Conservation (phyloP, 1,284 basidiomycete genomes). For the Austroboletus novae-zelandiae region DNA sequence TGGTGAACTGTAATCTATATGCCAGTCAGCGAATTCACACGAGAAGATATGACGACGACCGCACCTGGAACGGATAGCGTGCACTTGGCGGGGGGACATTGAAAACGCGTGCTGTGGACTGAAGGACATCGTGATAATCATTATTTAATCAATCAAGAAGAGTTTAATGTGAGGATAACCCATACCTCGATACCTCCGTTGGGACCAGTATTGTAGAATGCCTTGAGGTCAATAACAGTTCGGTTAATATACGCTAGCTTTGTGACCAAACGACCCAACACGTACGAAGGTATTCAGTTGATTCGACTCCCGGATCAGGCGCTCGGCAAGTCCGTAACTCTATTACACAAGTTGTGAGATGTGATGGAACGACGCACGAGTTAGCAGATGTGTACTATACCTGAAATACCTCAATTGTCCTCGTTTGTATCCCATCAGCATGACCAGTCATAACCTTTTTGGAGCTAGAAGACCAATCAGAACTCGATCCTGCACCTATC, state of each 20-base stretch:
- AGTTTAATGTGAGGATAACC: neutral
- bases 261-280: conserved; percentile 35
- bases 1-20: conserved; percentile 65
- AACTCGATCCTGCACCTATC: neutral
- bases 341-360: conserved; percentile 34
- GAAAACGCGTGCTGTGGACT: conserved; percentile 59
- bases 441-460: conserved; percentile 61
- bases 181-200: conserved; percentile 53
- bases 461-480: conserved; percentile 38
- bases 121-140: neutral
- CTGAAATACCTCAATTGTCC: neutral
- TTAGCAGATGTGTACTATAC: neutral
- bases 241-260: too few species aligned
- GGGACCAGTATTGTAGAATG: conserved; percentile 66
- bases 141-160: neutral
- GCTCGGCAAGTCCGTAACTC: neutral
- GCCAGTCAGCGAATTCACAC: neutral
- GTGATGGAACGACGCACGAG: neutral
- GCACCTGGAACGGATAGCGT: conserved; percentile 62
- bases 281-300: neutral
- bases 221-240: conserved; percentile 35
- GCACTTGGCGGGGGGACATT: conserved; percentile 58
- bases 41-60: neutral
- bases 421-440: conserved; percentile 33
- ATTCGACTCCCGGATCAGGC: neutral